These are phyloP conservation scores for Solanum hybrid DNA, from an alignment of 305 asterid species.

Conservation along the genomic window DNA sequence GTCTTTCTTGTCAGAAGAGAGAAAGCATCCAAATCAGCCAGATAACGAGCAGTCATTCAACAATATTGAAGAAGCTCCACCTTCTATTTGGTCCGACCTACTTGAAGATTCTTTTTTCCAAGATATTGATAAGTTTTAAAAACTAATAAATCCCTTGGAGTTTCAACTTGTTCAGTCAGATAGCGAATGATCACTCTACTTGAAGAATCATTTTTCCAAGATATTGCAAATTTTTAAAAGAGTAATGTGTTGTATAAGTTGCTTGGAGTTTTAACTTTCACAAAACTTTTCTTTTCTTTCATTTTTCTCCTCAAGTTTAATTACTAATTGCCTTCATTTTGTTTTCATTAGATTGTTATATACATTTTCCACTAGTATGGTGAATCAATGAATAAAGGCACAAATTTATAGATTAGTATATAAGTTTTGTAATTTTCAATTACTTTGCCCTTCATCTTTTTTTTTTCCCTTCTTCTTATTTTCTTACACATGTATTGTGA, in stretches of 20 bases:
- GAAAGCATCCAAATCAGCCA: neutral
- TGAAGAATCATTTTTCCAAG: constrained; percentile 49
- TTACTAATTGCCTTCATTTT: neutral
- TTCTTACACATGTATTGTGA: neutral
- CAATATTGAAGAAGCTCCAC: constrained; percentile 31
- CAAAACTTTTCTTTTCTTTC: neutral
- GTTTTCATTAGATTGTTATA: neutral
- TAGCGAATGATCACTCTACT: constrained; percentile 36
- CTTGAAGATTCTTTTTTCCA: constrained; percentile 50
- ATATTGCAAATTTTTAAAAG: neutral
- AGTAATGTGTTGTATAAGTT: neutral
- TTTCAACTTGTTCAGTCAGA: neutral
- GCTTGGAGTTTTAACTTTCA: neutral
- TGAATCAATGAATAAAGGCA: neutral
- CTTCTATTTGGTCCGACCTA: constrained; percentile 44
- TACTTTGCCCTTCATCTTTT: neutral
- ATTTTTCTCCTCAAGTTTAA: neutral
- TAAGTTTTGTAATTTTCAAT: neutral
- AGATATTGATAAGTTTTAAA: constrained; percentile 7
- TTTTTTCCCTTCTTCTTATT: neutral
- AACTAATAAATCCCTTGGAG: neutral
- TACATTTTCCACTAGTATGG: neutral
- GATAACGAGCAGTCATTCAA: constrained; percentile 38
- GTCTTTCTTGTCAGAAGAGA: neutral
- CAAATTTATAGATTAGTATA: neutral